phyloP scores from a whole-genome alignment of 352 stramenopile genomes.

The Pythium pyrilobum region DNA sequence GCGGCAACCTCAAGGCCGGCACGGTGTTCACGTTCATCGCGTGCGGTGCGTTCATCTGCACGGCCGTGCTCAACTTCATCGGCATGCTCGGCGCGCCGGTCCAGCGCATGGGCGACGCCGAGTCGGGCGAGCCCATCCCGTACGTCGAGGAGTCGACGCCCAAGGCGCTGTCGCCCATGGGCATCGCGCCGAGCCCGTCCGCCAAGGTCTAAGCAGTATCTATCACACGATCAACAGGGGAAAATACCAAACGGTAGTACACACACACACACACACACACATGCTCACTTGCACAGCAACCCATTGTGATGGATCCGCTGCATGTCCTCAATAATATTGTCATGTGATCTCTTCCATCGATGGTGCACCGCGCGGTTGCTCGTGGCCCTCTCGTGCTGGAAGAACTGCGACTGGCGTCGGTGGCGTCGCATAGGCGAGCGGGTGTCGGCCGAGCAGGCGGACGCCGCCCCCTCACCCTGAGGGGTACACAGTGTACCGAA shows the following conservation, averaged over 20 bases:
- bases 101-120: not conserved
- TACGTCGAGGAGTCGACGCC: constrained; percentile 16
- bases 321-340: not conserved
- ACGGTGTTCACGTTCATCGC: constrained; percentile 52
- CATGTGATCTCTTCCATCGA: too few species aligned
- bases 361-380: too few species aligned
- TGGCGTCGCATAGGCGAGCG: too few species aligned
- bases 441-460: too few species aligned
- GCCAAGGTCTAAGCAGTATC: constrained; percentile 13
- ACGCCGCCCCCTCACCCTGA: too few species aligned
- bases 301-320: too few species aligned
- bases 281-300: too few species aligned
- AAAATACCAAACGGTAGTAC: too few species aligned
- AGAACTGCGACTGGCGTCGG: too few species aligned
- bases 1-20: constrained; percentile 42
- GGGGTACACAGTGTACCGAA: too few species aligned
- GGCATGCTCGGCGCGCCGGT: not conserved
- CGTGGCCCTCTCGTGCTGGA: too few species aligned
- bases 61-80: constrained; percentile 17
- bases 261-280: too few species aligned
- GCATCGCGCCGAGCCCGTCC: not conserved
- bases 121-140: constrained; percentile 2
- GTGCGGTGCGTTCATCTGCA: constrained; percentile 24
- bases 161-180: constrained; percentile 9
- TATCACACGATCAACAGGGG: not conserved